Evolutionary conservation across 495 filamentous ascomycete species (phyloP).

Genomic region (Daldinia decipiens): DNA sequence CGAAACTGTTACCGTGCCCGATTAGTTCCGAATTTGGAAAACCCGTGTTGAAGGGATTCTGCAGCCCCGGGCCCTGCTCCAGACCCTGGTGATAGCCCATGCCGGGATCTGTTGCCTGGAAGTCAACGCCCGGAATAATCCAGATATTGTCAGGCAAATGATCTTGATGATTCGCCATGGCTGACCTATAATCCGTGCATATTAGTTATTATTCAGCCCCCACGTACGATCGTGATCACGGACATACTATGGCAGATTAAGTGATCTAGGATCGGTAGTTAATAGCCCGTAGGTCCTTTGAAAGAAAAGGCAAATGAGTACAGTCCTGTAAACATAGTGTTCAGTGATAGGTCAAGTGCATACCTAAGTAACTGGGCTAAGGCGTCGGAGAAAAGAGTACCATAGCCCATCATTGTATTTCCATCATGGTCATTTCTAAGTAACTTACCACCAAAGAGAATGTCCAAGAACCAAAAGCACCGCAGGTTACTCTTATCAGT

Average conservation of each 20-base stretch:
- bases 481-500: background rate
- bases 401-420: background rate
- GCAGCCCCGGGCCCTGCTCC: background rate
- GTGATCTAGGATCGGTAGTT: background rate
- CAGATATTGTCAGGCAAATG: background rate
- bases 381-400: background rate
- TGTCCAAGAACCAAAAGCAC: background rate
- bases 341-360: background rate
- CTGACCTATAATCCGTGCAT: background rate
- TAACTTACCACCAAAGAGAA: background rate
- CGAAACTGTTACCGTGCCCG: background rate
- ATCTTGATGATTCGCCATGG: background rate
- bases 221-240: background rate
- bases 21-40: background rate
- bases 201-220: background rate
- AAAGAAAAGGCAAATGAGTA: background rate
- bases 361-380: background rate
- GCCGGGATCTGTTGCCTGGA: background rate
- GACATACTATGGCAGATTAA: background rate
- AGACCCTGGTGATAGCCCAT: background rate
- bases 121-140: background rate
- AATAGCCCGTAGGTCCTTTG: background rate
- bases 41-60: background rate
- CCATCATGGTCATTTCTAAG: background rate
- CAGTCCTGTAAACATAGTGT: background rate